These are phyloP conservation scores for Psilocybe subaeruginosa DNA, from an alignment of 768 basidiomycete species.

Conservation along the genomic window DNA sequence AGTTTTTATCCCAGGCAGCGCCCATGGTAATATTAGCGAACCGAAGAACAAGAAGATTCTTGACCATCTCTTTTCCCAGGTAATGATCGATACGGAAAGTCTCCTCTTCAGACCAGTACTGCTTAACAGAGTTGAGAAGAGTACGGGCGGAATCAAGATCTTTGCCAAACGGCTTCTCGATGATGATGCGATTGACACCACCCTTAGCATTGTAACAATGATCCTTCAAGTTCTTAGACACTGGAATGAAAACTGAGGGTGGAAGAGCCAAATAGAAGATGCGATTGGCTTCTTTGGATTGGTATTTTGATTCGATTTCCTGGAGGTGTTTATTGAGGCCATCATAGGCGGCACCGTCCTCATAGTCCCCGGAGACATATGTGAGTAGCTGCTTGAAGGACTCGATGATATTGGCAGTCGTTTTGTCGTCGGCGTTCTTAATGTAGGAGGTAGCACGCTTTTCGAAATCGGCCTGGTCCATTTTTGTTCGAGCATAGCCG, in stretches of 20 bases:
- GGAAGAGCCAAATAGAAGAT: slow-evolving; percentile 98
- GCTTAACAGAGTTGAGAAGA: slow-evolving; percentile 78
- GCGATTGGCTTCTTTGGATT: slow-evolving; percentile 69
- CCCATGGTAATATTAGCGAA: slow-evolving; percentile 94
- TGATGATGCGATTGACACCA: slow-evolving; percentile 89
- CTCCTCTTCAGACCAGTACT: slow-evolving; percentile 94
- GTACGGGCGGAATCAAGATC: slow-evolving; percentile 84
- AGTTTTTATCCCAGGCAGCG: slow-evolving; percentile 94
- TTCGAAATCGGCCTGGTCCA: slow-evolving; percentile 84
- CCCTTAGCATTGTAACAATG: slow-evolving; percentile 70
- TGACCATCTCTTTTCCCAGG: slow-evolving; percentile 99
- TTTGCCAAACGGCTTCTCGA: slow-evolving; percentile 99
- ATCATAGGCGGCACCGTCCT: slow-evolving; percentile 79
- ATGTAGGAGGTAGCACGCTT: slow-evolving; percentile 85
- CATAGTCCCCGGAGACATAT: slow-evolving; percentile 90
- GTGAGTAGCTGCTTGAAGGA: slow-evolving; percentile 82
- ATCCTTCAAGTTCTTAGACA: slow-evolving; percentile 81
- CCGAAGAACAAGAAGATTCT: slow-evolving; percentile 93
- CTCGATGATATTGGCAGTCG: slow-evolving; percentile 64
- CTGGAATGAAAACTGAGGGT: slow-evolving; percentile 93
- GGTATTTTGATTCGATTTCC: slow-evolving; percentile 75
- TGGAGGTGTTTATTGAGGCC: slow-evolving; percentile 76
- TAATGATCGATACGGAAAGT: slow-evolving; percentile 99
- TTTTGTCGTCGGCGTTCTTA: slow-evolving; percentile 70
- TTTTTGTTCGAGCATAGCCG: slow-evolving; percentile 96